Conservation (phyloP, 169 alveolate genomes). For the Plasmodium fragile region DNA sequence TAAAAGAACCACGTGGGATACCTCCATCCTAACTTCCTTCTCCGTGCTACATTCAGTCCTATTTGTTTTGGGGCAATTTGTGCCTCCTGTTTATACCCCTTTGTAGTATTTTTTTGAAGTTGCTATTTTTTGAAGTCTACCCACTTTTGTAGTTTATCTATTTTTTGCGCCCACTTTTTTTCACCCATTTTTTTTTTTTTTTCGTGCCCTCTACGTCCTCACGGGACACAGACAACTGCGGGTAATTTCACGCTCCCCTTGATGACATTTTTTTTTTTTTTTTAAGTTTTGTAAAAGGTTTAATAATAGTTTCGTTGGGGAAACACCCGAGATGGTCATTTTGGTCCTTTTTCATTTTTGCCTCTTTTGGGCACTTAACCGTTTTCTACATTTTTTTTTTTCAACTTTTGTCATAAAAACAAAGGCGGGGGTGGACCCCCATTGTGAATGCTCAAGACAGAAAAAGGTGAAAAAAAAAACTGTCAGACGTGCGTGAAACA, state of each 20-base stretch:
- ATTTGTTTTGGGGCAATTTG: neutral
- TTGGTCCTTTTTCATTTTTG: neutral
- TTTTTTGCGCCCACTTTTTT: neutral
- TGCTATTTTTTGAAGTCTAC: neutral
- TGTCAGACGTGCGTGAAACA: neutral
- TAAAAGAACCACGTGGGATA: neutral
- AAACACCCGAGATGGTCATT: neutral
- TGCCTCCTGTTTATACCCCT: neutral
- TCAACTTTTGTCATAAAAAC: neutral
- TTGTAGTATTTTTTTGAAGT: slow-evolving; percentile 3
- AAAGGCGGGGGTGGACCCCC: neutral
- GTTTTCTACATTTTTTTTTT: neutral
- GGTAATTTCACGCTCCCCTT: neutral
- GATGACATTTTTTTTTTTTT: neutral
- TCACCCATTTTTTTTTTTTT: neutral
- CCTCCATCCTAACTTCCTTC: neutral
- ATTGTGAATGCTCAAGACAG: neutral
- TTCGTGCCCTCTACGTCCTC: neutral
- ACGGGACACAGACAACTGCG: neutral
- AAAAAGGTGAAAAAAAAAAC: neutral
- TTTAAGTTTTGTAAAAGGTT: slow-evolving; percentile 10
- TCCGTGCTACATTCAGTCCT: neutral
- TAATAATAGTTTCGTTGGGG: neutral
- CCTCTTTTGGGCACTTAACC: neutral
- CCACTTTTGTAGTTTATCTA: neutral